Base-by-base conservation (phyloP, 768 basidiomycete genomes). In the Amyloporia xantha region DNA sequence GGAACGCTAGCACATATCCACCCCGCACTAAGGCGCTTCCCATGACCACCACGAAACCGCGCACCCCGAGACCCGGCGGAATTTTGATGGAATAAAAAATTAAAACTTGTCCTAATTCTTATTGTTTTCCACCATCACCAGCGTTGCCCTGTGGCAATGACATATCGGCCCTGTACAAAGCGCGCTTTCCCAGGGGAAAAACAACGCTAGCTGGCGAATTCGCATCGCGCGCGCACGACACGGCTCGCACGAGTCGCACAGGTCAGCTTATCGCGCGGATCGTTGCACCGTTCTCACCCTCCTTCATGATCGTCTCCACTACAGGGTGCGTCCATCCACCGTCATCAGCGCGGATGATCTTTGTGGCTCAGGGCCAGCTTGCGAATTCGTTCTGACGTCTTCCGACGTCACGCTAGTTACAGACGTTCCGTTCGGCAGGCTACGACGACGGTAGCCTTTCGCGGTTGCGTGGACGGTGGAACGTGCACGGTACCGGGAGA, bases 241-340 rank as follows among this genome's bases (percentile, higher is more conserved):
- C 30, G 30, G 7, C 30, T 7, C 7, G 30, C 30, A 15, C 30
- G 30, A 33, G 30, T 7, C 30, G 30, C 30, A 33, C 30, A 33
- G 30, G 9, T 7, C 30, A 33, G 38, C 38, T 39, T 39, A 39
- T 39, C 38, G 38, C n/a, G n/a, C 38, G 20, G 38, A 13, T 39
- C 30, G 30, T 15, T 33, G 30, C 30, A 39, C 19, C 30, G 30
- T 44, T 45, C 44, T 35, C 30, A 36, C 44, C 33, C 30, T 7
- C 20, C 17, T 45, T 45, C 44, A 45, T 45, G 44, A 45, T 45
- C 44, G 33, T 45, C 44, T 33, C 33, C 30, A 5, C n/a, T 45
- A 17, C 19, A 21, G n/a, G 28, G 20, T 19, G 17, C 30, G 30
- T 17, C 17, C 44, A 45, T 11, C 5, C n/a, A 35, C 44, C 13